Percentiles rank a stretch among this genome's conserved stretches.
Evolutionary conservation across 441 rosid genomes (phyloP).

Genomic region (Pelargonium citronellum): DNA sequence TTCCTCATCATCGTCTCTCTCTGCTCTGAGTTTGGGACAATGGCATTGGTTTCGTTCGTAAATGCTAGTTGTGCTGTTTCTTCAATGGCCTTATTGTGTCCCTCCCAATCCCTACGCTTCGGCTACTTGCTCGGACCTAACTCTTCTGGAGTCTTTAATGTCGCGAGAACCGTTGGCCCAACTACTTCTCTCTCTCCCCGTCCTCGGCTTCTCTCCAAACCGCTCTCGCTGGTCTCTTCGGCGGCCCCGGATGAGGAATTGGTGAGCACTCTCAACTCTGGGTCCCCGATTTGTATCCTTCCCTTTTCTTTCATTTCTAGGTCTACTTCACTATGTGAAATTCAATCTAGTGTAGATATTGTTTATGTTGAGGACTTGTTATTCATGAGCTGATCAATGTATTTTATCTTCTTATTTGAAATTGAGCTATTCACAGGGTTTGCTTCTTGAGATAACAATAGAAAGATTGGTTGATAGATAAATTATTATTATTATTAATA

Average conservation of each 20-base stretch:
- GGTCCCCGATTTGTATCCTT: neutral
- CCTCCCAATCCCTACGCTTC: slow-evolving; percentile 28
- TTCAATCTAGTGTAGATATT: no score
- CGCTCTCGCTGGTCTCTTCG: slow-evolving; percentile 29
- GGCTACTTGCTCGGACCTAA: slow-evolving; percentile 22
- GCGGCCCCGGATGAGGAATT: slow-evolving; percentile 74
- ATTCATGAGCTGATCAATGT: no score
- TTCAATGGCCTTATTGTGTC: slow-evolving; percentile 25
- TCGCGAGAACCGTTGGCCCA: slow-evolving; percentile 11
- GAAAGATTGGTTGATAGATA: no score
- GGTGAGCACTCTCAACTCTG: slow-evolving; percentile 28
- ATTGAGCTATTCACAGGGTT: no score
- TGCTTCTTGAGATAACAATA: no score
- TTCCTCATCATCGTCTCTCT: neutral
- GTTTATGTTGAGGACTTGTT: no score
- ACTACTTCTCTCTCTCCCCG: slow-evolving; percentile 23
- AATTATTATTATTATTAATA: no score
- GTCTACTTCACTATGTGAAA: no score
- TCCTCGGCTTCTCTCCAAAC: slow-evolving; percentile 19
- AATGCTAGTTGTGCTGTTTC: slow-evolving; percentile 24
- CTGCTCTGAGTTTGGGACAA: neutral
- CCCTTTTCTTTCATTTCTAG: no score
- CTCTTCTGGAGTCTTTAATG: slow-evolving; percentile 20
- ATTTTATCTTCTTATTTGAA: no score
- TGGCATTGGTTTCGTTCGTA: slow-evolving; percentile 38